Evolutionary conservation across 768 basidiomycete species (phyloP).

Genomic region (Leucocoprinus birnbaumii): DNA sequence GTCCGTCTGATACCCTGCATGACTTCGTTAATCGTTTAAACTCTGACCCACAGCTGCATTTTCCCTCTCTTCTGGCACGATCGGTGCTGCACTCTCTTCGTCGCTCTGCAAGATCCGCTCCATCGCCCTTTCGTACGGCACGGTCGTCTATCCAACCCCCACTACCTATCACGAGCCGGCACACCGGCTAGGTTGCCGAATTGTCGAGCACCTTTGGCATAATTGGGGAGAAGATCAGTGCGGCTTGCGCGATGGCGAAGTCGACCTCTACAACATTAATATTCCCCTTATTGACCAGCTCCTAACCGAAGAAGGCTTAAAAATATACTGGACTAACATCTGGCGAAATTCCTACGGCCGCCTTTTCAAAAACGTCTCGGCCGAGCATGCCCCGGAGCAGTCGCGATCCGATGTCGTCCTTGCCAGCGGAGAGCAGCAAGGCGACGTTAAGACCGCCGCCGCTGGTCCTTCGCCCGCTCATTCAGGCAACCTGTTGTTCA

Average conservation of each 20-base stretch:
- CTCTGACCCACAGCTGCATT: slow-evolving; percentile 61
- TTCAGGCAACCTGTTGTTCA: slow-evolving; percentile 55
- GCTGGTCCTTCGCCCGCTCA: slow-evolving; percentile 17
- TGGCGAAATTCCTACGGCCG: slow-evolving; percentile 86
- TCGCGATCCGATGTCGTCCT: slow-evolving; percentile 23
- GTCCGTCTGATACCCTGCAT: slow-evolving; percentile 33
- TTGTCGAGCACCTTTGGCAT: slow-evolving; percentile 73
- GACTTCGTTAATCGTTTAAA: slow-evolving; percentile 6
- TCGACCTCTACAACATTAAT: slow-evolving; percentile 86
- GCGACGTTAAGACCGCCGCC: slow-evolving; percentile 14
- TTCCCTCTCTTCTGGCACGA: slow-evolving; percentile 85
- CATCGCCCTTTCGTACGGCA: slow-evolving; percentile 89
- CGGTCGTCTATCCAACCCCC: slow-evolving; percentile 68
- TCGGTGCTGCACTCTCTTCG: slow-evolving; percentile 87
- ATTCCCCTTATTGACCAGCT: slow-evolving; percentile 76
- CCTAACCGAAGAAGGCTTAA: slow-evolving; percentile 55
- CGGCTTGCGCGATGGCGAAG: slow-evolving; percentile 57
- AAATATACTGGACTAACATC: slow-evolving; percentile 76
- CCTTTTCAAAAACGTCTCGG: slow-evolving; percentile 59
- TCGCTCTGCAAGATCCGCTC: slow-evolving; percentile 68
- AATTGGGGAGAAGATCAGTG: slow-evolving; percentile 78
- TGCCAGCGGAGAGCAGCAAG: slow-evolving; percentile 42
- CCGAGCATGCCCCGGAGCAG: slow-evolving; percentile 16
- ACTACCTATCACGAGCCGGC: slow-evolving; percentile 62
- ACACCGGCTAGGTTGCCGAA: slow-evolving; percentile 59